Evolutionary conservation across 2,329 filamentous ascomycete species (phyloP), one percentile per base, ranked within the genome.

Genomic region (Cladosporium cucumerinum): DNA sequence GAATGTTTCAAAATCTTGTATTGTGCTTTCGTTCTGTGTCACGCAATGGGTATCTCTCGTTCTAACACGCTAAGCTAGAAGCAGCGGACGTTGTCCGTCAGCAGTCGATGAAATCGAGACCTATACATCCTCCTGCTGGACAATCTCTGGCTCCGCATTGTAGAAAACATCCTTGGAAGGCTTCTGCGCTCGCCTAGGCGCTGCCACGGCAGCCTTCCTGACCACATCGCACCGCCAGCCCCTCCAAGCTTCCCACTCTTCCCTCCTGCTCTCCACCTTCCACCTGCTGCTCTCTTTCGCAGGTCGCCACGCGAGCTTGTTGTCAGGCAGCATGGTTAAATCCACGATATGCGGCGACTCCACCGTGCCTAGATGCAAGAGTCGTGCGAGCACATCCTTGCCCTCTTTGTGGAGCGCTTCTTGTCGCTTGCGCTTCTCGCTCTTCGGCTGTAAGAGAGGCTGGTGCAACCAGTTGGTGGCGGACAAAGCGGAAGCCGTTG

Each of bases 261-360:
- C 89, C 65, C 81, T 82, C 74, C 88, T 85, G 74, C 81, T 84
- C 21, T 87, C 87, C 11, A 87, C 86, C 66, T 88, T 86, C 77
- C 87, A 91, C 73, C 86, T 84, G 4, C 88, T 85, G 54, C 87
- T 90, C 46, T 81, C 81, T 72, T 80, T 85, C 25, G 85, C 85
- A 25, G 88, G 88, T 68, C 86, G 83, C 89, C 89, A 92, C 11
- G 84, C 84, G 48, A 88, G 80, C 73, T 82, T 85, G 72, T 90
- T 86, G 72, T 83, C 78, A 1, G 86, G 85, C 68, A 88, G 74
- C 30, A 75, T 73, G 7, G 75, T 78, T n/a, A 91, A 79, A 70
- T 90, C 85, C 70, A 86, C 89, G 11, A 89, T 63, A 74, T 66
- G 78, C 80, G 4, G 86, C 83, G 1, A 79, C 78, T 25, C 48